A percentile compares a stretch with the other conserved stretches of the same genome.
These are phyloP conservation scores for Rhizophora apiculata DNA, from an alignment of 345 rosid genomes.

Conservation along the genomic window DNA sequence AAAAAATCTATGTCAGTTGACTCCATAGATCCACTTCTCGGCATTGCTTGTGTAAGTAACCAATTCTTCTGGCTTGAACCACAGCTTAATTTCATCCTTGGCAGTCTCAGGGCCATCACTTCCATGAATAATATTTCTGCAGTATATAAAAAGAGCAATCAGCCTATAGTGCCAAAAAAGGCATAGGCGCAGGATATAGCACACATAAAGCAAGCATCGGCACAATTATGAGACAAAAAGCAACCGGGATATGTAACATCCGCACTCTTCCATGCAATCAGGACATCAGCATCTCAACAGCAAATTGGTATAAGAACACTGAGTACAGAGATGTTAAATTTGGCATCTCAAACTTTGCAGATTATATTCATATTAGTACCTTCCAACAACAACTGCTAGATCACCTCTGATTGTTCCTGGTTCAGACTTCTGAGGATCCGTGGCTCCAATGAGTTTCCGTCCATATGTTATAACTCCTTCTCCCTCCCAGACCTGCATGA, in stretches of 20 bases:
- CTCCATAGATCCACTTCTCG: slow-evolving; percentile 93
- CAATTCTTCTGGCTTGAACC: slow-evolving; percentile 97
- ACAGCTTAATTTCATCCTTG: slow-evolving; percentile 75
- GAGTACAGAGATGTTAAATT: neutral
- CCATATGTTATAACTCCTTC: slow-evolving; percentile 94
- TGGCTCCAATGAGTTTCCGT: slow-evolving; percentile 93
- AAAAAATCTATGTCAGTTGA: slow-evolving; percentile 31
- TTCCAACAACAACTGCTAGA: slow-evolving; percentile 89
- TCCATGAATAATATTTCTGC: slow-evolving; percentile 94
- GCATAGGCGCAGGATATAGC: no score
- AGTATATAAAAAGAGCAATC: neutral
- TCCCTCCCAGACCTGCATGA: slow-evolving; percentile 94
- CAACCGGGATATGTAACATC: neutral
- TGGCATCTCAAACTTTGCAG: neutral
- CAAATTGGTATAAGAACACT: neutral
- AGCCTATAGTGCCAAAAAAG: neutral
- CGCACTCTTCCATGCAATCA: neutral
- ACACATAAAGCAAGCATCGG: neutral
- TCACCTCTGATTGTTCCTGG: slow-evolving; percentile 98
- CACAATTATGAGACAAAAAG: neutral
- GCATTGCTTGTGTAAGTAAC: slow-evolving; percentile 71
- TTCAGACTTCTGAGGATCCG: slow-evolving; percentile 98
- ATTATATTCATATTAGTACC: slow-evolving; percentile 41
- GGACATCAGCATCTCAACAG: neutral
- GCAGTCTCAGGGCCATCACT: slow-evolving; percentile 99